A percentile compares a stretch with the other conserved stretches of the same genome.
phyloP scores from a whole-genome alignment of 1,139 yeast species.

The Hansenula sp. region DNA sequence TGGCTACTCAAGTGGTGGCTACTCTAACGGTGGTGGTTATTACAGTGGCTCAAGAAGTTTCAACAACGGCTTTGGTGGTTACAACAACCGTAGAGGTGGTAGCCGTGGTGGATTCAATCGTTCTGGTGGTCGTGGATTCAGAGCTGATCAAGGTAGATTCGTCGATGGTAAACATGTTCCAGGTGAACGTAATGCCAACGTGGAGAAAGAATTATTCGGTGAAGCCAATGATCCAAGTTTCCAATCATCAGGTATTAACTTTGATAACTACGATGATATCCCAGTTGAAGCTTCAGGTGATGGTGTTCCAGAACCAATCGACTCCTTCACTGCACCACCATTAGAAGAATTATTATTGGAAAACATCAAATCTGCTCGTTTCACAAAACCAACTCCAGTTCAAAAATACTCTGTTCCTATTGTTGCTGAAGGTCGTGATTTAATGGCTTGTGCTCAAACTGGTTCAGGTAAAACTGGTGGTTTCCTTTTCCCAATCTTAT shows the following conservation, averaged over 20 bases:
- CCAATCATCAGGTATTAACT: constrained; percentile 96
- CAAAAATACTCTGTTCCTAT: constrained; percentile 98
- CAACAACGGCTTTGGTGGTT: constrained; percentile 27
- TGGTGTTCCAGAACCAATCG: constrained; percentile 90
- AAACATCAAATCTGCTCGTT: constrained; percentile 83
- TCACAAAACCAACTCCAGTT: constrained; percentile 96
- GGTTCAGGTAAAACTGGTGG: constrained; percentile 99
- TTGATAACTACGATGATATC: constrained; percentile 96
- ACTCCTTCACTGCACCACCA: constrained; percentile 87
- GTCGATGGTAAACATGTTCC: constrained; percentile 88
- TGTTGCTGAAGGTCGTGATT: constrained; percentile 91
- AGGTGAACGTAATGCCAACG: constrained; percentile 62
- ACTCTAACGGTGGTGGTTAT: constrained; percentile 17
- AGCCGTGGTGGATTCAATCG: constrained; percentile 36
- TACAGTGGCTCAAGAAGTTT: constrained; percentile 21
- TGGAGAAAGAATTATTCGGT: constrained; percentile 85
- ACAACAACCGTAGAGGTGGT: constrained; percentile 13
- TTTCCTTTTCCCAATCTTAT: constrained; percentile 94
- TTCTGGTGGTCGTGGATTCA: constrained; percentile 25
- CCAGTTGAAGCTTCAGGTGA: constrained; percentile 98
- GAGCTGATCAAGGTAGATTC: constrained; percentile 57
- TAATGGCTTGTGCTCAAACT: constrained; percentile 99
- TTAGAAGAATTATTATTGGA: constrained; percentile 82
- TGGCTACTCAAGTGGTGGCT: constrained; percentile 23
- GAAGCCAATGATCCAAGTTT: constrained; percentile 73